Evolutionary conservation across 192 early-diverging fungal genomes (phyloP), one percentile per base, ranked within the genome.

Genomic region (Coemansia sp.): DNA sequence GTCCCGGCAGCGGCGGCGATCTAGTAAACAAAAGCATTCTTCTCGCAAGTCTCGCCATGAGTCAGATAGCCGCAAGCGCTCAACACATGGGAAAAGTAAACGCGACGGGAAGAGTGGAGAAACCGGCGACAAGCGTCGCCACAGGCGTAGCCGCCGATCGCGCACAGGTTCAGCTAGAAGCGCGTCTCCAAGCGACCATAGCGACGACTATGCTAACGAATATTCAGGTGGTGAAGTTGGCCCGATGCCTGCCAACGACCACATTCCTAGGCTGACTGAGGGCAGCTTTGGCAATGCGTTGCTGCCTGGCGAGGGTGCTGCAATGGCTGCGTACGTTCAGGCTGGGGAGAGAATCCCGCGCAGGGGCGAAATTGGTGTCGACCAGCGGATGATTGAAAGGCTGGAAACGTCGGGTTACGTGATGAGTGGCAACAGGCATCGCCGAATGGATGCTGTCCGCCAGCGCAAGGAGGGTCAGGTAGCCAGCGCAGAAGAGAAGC

Each of bases 391-490:
- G 76, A 99, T 99, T 74, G 85, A 88, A 59, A 72, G 87, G 17
- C 93, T 86, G 71, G 97, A 99, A 73, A 71, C 79, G 23, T 89
- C 88, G 4, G 97, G 97, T 29, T 99, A 89, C 72, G 97, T 99
- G 11, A 99, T 99, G 97, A 92, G 89, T 55, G 97, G 97, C 23
- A 94, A 88, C 71, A 83, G 96, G 40, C 95, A 97, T 75, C 86
- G 88, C 53, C 86, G 93, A 45, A 95, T 95, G 93, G 96, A 96
- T 71, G 94, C 94, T 43, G 95, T 96, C 8, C 95, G 95, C 64
- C 86, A 96, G 55, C 86, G 93, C 63, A 97, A 96, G 76, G 97
- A 97, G 70, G 95, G 96, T 65, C 97, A 99, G 79, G 92, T 95
- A 63, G 94, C 97, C 60, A 91, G 86, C 53, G 94, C 95, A 7